phyloP scores from a whole-genome alignment of 2,329 filamentous ascomycete genomes.

The Talaromyces sp. region DNA sequence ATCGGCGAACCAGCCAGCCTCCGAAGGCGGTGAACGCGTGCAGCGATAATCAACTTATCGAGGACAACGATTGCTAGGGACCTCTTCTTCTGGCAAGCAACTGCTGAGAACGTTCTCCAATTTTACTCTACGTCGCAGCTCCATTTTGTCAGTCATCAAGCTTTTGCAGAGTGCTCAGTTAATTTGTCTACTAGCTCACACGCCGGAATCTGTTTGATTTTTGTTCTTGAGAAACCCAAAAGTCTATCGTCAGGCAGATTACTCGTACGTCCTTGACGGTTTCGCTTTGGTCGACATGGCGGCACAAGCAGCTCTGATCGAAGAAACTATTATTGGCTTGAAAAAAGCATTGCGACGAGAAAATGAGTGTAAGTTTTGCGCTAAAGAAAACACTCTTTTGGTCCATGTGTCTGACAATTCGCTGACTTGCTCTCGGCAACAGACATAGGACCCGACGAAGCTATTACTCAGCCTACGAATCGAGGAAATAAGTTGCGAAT shows the following conservation, averaged over 20 bases:
- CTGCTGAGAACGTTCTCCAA: not conserved
- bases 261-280: not conserved
- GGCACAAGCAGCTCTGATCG: slow-evolving; percentile 47
- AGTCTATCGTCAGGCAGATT: not conserved
- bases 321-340: slow-evolving; percentile 56
- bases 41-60: slow-evolving; percentile 13
- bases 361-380: slow-evolving; percentile 40
- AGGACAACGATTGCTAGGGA: not conserved
- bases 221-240: not conserved
- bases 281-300: slow-evolving; percentile 36
- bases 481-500: slow-evolving; percentile 62
- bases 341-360: slow-evolving; percentile 53
- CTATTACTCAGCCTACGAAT: slow-evolving; percentile 56
- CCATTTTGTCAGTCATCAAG: not conserved
- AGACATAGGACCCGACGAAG: slow-evolving; percentile 51
- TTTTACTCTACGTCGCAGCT: not conserved
- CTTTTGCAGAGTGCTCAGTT: not conserved
- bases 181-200: not conserved
- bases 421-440: slow-evolving; percentile 7
- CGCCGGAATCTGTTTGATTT: not conserved
- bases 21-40: slow-evolving; percentile 22
- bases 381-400: slow-evolving; percentile 19
- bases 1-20: slow-evolving; percentile 13
- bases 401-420: not conserved
- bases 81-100: not conserved